A percentile compares a stretch with the other conserved stretches of the same genome.
These are phyloP conservation scores for Beauveria asiatica DNA, from an alignment of 2,329 filamentous ascomycete genomes.

Conservation along the genomic window DNA sequence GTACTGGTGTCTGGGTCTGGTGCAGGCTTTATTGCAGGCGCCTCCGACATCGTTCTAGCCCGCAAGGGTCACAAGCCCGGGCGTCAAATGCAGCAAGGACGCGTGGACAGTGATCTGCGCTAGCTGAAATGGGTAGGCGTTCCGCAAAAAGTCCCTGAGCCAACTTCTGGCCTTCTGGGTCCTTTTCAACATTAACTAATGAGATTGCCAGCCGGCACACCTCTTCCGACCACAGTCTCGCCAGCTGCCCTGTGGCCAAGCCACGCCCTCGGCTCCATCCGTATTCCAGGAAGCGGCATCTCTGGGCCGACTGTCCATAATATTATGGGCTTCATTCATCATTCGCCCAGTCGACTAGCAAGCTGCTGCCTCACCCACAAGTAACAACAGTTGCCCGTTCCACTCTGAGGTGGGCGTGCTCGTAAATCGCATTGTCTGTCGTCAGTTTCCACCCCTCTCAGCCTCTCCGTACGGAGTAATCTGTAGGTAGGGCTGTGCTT, in stretches of 20 bases:
- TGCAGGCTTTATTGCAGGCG: not conserved
- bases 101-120: constrained; percentile 8
- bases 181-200: not conserved
- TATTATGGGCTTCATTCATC: not conserved
- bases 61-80: not conserved
- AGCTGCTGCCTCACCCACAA: no score
- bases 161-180: not conserved
- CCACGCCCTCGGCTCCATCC: constrained; percentile 8
- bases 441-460: not conserved
- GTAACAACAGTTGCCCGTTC: not conserved
- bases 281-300: constrained; percentile 4
- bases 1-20: not conserved
- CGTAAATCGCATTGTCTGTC: not conserved
- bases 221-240: not conserved
- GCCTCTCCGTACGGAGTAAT: not conserved
- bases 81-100: constrained; percentile 4
- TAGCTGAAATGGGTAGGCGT: not conserved
- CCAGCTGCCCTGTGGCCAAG: constrained; percentile 6
- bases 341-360: no score
- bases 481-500: constrained; percentile 7
- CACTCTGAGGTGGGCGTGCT: not conserved
- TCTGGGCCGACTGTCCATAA: constrained; percentile 3
- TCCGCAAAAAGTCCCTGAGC: constrained; percentile 5
- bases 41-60: constrained; percentile 1
- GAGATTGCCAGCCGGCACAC: constrained; percentile 5